These are phyloP conservation scores for Talaromyces marneffei DNA, from an alignment of 2,329 filamentous ascomycete species.

Conservation along the genomic window DNA sequence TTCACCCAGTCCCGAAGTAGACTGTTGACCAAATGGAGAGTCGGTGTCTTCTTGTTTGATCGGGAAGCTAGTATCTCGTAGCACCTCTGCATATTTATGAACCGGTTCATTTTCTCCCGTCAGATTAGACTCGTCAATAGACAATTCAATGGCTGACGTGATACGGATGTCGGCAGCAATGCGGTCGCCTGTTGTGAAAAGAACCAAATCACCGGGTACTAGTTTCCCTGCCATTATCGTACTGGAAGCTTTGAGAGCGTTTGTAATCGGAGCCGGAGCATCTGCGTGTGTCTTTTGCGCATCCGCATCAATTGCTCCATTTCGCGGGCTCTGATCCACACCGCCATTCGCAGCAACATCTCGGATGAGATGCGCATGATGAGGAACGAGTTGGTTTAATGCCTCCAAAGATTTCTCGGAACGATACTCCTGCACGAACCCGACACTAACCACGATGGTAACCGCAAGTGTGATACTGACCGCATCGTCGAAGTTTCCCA, in stretches of 20 bases:
- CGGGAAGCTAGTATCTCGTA: conserved; percentile 27
- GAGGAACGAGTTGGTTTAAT: conserved; percentile 85
- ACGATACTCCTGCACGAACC: conserved; percentile 94
- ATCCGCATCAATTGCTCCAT: conserved; percentile 39
- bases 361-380: conserved; percentile 91
- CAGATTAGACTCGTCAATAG: conserved; percentile 93
- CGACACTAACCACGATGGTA: conserved; percentile 92
- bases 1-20: conserved; percentile 54
- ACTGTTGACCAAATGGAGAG: conserved; percentile 55
- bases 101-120: conserved; percentile 96
- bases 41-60: conserved; percentile 33
- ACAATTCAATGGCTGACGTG: conserved; percentile 79
- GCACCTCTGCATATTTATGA: conserved; percentile 63
- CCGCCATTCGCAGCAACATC: conserved; percentile 31
- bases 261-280: conserved; percentile 51
- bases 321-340: conserved; percentile 20
- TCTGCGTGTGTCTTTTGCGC: conserved; percentile 44
- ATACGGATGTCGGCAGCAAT: conserved; percentile 95
- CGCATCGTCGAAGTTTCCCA: conserved; percentile 92
- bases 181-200: conserved; percentile 92
- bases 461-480: conserved; percentile 93
- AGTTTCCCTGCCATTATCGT: conserved; percentile 83
- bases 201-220: conserved; percentile 84
- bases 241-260: conserved; percentile 67
- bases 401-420: conserved; percentile 97